phyloP scores from a whole-genome alignment of 768 basidiomycete genomes.

The Pholiota conissans region DNA sequence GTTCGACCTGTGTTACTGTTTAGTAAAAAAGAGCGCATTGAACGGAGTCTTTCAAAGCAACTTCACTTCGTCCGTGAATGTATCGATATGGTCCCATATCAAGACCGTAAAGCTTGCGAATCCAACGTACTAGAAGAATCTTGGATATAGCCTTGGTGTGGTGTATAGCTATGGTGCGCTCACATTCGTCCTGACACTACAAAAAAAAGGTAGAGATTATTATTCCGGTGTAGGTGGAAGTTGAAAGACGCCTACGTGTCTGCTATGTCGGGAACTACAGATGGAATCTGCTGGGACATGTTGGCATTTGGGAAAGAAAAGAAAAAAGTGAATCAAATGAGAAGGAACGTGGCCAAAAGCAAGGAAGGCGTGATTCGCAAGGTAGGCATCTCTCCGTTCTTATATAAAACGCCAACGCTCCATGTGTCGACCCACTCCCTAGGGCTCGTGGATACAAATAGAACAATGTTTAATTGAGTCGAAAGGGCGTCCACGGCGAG shows the following conservation, averaged over 20 bases:
- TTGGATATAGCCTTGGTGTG: background rate
- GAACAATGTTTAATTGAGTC: background rate
- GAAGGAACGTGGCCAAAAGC: background rate
- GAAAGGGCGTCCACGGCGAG: background rate
- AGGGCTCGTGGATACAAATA: background rate
- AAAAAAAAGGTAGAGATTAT: background rate
- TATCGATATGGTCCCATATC: slow-evolving; percentile 58
- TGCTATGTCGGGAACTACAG: slow-evolving; percentile 13
- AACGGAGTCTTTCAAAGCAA: background rate
- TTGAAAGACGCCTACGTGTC: slow-evolving; percentile 15
- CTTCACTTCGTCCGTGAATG: slow-evolving; percentile 45
- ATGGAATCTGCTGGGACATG: slow-evolving; percentile 18
- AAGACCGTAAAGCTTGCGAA: slow-evolving; percentile 51
- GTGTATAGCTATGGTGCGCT: background rate
- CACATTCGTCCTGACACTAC: slow-evolving; percentile 20
- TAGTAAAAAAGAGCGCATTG: background rate
- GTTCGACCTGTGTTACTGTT: slow-evolving; percentile 37
- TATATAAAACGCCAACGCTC: background rate
- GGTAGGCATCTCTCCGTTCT: background rate
- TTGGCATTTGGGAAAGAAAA: background rate
- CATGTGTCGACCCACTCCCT: background rate
- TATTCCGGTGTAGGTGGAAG: no score
- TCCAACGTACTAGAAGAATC: slow-evolving; percentile 44
- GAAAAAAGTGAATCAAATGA: background rate
- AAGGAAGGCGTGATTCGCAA: background rate